phyloP scores from a whole-genome alignment of 2,329 filamentous ascomycete species.

The Pleurostoma richardsiae region DNA sequence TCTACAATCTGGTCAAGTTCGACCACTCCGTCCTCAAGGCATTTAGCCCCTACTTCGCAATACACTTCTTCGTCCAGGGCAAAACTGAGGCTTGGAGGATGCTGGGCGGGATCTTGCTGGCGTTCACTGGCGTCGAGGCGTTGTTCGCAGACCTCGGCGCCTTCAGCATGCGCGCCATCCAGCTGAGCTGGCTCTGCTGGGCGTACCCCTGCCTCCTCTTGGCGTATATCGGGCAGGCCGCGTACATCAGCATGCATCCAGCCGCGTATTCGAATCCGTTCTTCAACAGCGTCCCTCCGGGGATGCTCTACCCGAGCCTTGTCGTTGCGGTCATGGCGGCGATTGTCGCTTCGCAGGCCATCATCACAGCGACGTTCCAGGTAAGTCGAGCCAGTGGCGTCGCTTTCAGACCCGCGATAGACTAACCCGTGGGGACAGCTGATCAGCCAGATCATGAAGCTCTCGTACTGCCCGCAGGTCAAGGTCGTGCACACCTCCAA shows the following conservation, averaged over 20 bases:
- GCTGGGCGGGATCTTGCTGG: conserved; percentile 64
- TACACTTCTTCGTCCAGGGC: conserved; percentile 54
- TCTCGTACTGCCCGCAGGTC: conserved; percentile 68
- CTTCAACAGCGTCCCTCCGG: conserved; percentile 62
- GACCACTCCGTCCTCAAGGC: conserved; percentile 49
- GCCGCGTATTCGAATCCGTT: conserved; percentile 67
- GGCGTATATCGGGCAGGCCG: conserved; percentile 67
- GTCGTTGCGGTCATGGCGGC: conserved; percentile 64
- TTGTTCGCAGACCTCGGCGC: conserved; percentile 73
- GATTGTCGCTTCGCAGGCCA: conserved; percentile 70
- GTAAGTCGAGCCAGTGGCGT: conserved; percentile 3
- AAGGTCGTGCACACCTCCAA: conserved; percentile 66
- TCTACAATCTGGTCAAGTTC: conserved; percentile 50
- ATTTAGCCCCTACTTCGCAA: conserved; percentile 53
- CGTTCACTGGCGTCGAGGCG: conserved; percentile 71
- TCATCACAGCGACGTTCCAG: conserved; percentile 71
- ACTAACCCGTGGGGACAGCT: conserved; percentile 12
- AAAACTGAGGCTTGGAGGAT: conserved; percentile 55
- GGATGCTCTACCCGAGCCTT: conserved; percentile 62
- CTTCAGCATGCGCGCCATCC: conserved; percentile 63
- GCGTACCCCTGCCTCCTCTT: conserved; percentile 60
- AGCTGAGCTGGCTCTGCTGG: conserved; percentile 65
- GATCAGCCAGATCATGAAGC: conserved; percentile 64
- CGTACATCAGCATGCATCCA: conserved; percentile 52
- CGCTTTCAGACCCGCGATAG: background rate